Evolutionary conservation across 495 filamentous ascomycete genomes (phyloP).

Genomic region (Ramalina intermedia): DNA sequence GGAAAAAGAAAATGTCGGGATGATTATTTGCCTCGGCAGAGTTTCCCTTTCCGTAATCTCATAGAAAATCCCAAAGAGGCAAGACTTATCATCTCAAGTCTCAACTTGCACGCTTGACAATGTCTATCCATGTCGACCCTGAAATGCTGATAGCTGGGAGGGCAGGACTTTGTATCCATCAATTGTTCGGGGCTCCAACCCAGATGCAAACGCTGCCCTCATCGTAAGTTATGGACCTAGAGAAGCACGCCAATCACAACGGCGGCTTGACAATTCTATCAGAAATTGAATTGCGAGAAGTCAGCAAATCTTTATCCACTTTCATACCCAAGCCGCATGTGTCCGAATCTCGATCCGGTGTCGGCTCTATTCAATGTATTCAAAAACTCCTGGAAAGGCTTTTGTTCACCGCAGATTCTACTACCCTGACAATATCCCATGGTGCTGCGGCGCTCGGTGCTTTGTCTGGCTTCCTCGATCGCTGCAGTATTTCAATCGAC

Average conservation of each 20-base stretch:
- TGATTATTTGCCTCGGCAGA: background rate
- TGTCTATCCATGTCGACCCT: too few species aligned
- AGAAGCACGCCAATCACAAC: too few species aligned
- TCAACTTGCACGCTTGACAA: too few species aligned
- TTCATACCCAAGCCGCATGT: background rate
- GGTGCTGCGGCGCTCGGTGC: slow-evolving; percentile 31
- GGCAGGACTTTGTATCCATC: too few species aligned
- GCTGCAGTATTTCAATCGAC: slow-evolving; percentile 25
- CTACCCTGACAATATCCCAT: slow-evolving; percentile 27
- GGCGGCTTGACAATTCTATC: background rate
- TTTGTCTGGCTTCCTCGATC: slow-evolving; percentile 31
- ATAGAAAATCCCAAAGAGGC: too few species aligned
- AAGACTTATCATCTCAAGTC: too few species aligned
- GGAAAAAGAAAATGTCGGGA: background rate
- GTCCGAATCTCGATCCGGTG: background rate
- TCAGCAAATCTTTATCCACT: slow-evolving; percentile 4
- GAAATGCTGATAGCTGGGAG: too few species aligned
- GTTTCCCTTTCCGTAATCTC: background rate
- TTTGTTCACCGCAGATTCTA: slow-evolving; percentile 12
- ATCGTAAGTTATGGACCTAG: too few species aligned
- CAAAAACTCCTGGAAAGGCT: slow-evolving; percentile 2
- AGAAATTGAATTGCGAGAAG: slow-evolving; percentile 6
- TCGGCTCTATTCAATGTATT: background rate
- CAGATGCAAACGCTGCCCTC: too few species aligned
- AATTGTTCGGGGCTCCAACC: too few species aligned